These are phyloP conservation scores for Pichia sp. DNA, from an alignment of 1,139 yeast species.

Conservation along the genomic window DNA sequence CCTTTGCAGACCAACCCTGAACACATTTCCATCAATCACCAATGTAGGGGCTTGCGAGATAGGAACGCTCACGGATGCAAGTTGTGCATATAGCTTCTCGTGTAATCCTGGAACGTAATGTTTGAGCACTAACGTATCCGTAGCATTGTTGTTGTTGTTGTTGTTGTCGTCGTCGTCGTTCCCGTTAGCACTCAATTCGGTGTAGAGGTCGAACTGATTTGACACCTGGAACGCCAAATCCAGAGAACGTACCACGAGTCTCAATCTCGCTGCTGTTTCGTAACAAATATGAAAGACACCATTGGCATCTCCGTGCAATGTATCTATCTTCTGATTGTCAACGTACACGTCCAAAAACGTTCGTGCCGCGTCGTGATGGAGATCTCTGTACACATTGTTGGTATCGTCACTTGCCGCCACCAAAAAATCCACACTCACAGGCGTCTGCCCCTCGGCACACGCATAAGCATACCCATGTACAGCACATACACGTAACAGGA, in stretches of 20 bases:
- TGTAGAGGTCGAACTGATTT: not conserved
- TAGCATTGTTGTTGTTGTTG: not conserved
- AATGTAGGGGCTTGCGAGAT: no score
- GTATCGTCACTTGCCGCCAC: no score
- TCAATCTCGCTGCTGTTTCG: no score
- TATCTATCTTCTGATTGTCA: not conserved
- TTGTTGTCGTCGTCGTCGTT: no score
- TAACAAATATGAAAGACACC: no score
- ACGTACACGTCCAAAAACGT: not conserved
- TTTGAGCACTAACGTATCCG: not conserved
- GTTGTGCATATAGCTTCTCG: not conserved
- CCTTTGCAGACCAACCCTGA: no score
- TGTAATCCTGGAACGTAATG: slow-evolving; percentile 5
- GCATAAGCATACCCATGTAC: not conserved
- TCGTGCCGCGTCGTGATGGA: not conserved
- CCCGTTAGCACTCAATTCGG: no score
- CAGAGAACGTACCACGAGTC: slow-evolving; percentile 7
- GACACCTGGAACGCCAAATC: slow-evolving; percentile 8
- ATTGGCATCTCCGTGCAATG: no score
- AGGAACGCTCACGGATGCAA: no score
- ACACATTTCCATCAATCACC: no score
- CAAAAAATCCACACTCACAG: not conserved
- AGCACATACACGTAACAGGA: no score
- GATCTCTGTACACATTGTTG: not conserved
- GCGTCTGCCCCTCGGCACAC: not conserved